phyloP scores from a whole-genome alignment of 2,329 filamentous ascomycete species.

The Ambrosiella cleistominuta region DNA sequence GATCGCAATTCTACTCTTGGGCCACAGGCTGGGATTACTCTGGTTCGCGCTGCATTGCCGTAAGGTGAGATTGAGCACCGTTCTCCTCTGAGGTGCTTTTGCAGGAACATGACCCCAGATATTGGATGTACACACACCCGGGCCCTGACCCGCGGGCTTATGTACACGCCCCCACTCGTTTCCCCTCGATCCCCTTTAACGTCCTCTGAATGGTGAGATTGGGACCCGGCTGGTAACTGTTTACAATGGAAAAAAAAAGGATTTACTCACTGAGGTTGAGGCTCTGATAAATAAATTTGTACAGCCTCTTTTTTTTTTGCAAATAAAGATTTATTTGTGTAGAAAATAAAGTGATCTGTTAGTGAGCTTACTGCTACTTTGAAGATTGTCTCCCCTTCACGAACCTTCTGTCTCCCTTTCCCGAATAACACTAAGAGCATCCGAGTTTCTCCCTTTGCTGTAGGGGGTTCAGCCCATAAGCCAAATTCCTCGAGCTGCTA shows the following conservation, averaged over 20 bases:
- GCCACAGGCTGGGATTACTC: neutral
- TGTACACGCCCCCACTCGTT: neutral
- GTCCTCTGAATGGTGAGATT: neutral
- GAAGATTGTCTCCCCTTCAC: neutral
- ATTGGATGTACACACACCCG: neutral
- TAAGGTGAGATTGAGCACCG: neutral
- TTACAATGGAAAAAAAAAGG: no score
- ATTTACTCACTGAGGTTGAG: no score
- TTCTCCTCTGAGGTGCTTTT: neutral
- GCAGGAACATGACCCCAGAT: neutral
- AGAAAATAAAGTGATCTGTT: no score
- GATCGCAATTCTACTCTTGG: conserved; percentile 2
- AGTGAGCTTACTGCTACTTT: neutral
- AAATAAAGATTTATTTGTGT: no score
- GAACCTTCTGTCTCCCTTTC: neutral
- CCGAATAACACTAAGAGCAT: neutral
- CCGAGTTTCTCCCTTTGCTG: neutral
- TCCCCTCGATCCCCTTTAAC: neutral
- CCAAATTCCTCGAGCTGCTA: neutral
- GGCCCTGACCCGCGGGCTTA: neutral
- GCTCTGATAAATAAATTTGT: no score
- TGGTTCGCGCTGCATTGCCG: neutral
- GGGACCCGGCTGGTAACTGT: neutral
- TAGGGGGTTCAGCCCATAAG: neutral
- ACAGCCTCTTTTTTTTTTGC: no score